These are phyloP conservation scores for Talaromyces nanjingensis DNA, from an alignment of 495 filamentous ascomycete species.

Conservation along the genomic window DNA sequence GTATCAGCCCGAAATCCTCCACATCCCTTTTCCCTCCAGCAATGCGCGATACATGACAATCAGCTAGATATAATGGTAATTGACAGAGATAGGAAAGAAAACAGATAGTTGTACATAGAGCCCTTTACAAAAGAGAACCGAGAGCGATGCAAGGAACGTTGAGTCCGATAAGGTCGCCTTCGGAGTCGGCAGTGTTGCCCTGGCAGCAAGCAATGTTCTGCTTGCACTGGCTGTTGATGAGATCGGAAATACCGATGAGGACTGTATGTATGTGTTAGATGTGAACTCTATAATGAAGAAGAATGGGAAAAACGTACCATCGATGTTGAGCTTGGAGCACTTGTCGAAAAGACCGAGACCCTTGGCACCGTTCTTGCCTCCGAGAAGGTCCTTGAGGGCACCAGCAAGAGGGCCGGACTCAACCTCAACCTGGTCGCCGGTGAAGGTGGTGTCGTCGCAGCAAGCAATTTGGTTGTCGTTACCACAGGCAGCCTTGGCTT, in stretches of 20 bases:
- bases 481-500: conserved; percentile 44
- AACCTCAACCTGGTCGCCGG: conserved; percentile 33
- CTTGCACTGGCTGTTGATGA: conserved; percentile 45
- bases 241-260: conserved; percentile 32
- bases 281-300: not conserved
- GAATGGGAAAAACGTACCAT: conserved; percentile 11
- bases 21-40: not conserved
- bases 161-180: conserved; percentile 34
- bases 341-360: conserved; percentile 29
- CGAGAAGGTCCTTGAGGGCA: conserved; percentile 25
- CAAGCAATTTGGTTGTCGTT: conserved; percentile 43
- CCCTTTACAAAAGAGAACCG: conserved; percentile 41
- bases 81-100: conserved; percentile 4
- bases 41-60: conserved; percentile 7
- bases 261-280: conserved; percentile 18
- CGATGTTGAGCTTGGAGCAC: conserved; percentile 33
- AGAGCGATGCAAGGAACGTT: conserved; percentile 46
- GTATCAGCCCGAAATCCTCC: not conserved
- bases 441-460: conserved; percentile 39
- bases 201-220: conserved; percentile 49
- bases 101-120: conserved; percentile 4
- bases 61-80: not conserved
- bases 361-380: conserved; percentile 26
- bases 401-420: conserved; percentile 24
- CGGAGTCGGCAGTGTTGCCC: conserved; percentile 31